These are phyloP conservation scores for Davidsoniella virescens DNA, from an alignment of 2,329 filamentous ascomycete genomes.

Conservation along the genomic window DNA sequence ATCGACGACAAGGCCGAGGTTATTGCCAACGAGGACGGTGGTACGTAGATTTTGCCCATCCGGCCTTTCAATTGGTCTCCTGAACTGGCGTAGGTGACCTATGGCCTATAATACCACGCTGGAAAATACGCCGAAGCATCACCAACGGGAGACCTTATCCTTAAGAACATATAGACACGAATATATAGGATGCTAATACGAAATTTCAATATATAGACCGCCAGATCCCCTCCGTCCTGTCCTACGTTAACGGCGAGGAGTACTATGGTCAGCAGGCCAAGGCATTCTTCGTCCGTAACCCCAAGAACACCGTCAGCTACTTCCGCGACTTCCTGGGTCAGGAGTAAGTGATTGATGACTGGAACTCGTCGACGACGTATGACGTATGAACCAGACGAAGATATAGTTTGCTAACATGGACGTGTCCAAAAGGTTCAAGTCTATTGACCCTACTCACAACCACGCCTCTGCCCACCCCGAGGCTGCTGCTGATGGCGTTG, in stretches of 20 bases:
- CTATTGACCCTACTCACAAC: constrained; percentile 89
- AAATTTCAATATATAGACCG: constrained; percentile 45
- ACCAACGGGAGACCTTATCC: background rate
- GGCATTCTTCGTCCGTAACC: constrained; percentile 79
- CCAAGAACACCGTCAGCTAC: constrained; percentile 82
- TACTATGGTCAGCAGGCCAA: constrained; percentile 95
- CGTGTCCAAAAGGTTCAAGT: constrained; percentile 47
- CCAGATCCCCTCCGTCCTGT: constrained; percentile 87
- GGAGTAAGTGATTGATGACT: constrained; percentile 42
- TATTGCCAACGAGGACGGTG: constrained; percentile 97
- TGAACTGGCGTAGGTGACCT: background rate
- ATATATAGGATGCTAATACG: background rate
- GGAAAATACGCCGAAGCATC: background rate
- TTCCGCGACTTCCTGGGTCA: constrained; percentile 93
- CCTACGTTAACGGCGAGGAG: constrained; percentile 90
- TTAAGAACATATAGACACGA: background rate
- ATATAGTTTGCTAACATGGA: background rate
- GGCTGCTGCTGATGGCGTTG: constrained; percentile 53
- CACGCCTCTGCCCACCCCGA: constrained; percentile 84
- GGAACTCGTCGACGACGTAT: constrained; percentile 1
- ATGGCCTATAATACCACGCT: background rate
- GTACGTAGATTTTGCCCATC: constrained; percentile 31
- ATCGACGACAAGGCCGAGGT: constrained; percentile 90
- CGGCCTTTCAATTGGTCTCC: background rate
- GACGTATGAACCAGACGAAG: background rate